A percentile compares a stretch with the other conserved stretches of the same genome.
These are phyloP conservation scores for Diplotaxis tenuifolia DNA, from an alignment of 345 rosid species.

Conservation along the genomic window DNA sequence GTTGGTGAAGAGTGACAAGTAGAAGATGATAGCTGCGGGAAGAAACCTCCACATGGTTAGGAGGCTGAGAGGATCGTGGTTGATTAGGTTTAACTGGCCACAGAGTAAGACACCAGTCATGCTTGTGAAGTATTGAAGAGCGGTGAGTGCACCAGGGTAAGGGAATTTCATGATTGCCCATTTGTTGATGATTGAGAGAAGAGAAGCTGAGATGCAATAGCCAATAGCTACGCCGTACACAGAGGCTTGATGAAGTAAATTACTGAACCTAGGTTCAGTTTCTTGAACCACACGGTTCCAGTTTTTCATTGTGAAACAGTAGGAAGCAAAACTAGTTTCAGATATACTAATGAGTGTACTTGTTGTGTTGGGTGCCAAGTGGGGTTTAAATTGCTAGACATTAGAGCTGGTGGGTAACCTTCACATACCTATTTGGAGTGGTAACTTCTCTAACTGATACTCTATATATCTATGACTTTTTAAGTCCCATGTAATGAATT, in stretches of 20 bases:
- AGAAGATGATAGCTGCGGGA: conserved; percentile 83
- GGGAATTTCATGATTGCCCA: conserved; percentile 96
- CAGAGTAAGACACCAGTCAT: conserved; percentile 56
- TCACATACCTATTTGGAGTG: background rate
- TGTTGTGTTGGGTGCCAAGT: background rate
- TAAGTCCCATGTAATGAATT: background rate
- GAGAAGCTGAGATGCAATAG: conserved; percentile 85
- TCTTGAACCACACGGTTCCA: background rate
- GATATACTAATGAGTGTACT: background rate
- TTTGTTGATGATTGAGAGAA: conserved; percentile 94
- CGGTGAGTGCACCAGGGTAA: conserved; percentile 91
- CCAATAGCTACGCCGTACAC: conserved; percentile 81
- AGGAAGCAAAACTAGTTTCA: background rate
- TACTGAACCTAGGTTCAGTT: conserved; percentile 39
- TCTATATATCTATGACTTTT: background rate
- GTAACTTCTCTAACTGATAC: background rate
- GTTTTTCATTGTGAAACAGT: background rate
- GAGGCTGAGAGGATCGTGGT: conserved; percentile 62
- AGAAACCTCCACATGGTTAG: conserved; percentile 88
- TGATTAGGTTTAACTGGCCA: conserved; percentile 56
- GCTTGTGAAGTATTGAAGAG: conserved; percentile 86
- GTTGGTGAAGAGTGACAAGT: conserved; percentile 81
- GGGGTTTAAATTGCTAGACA: background rate
- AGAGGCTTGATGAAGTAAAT: conserved; percentile 54
- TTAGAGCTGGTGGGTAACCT: background rate